Percentiles rank a stretch among this genome's conserved stretches.
Conservation (phyloP, 2,329 filamentous ascomycete genomes). For the Sordariomycetes sp. region DNA sequence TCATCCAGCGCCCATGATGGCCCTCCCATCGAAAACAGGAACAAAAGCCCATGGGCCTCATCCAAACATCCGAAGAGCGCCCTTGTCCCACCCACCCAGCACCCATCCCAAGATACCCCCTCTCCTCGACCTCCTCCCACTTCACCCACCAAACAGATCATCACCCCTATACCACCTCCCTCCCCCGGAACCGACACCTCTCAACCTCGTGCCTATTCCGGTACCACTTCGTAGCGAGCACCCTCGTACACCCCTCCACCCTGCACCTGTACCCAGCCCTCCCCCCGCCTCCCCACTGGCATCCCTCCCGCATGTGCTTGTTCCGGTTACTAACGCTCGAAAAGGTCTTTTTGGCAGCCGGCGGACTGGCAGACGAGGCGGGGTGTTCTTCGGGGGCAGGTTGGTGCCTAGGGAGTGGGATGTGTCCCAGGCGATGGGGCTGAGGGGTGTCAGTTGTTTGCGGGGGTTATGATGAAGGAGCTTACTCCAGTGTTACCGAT, state of each 20-base stretch:
- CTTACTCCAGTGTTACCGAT: neutral
- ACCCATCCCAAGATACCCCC: too few relatives aligned
- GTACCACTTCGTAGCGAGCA: conserved; percentile 16
- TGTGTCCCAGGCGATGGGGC: too few relatives aligned
- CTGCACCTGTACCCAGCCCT: conserved; percentile 12
- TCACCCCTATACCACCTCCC: neutral
- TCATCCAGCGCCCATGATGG: too few relatives aligned
- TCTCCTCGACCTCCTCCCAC: too few relatives aligned
- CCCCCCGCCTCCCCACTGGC: conserved; percentile 5
- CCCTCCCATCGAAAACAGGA: too few relatives aligned
- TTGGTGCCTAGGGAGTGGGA: neutral
- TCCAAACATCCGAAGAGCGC: too few relatives aligned
- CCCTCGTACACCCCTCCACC: conserved; percentile 12
- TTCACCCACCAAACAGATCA: too few relatives aligned
- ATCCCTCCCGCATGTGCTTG: conserved; percentile 17
- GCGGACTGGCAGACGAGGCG: conserved; percentile 9
- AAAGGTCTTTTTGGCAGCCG: conserved; percentile 15
- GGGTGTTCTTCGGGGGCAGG: neutral
- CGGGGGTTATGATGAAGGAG: neutral
- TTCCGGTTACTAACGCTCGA: conserved; percentile 17
- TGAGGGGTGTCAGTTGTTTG: neutral
- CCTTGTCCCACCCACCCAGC: too few relatives aligned
- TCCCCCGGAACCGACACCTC: conserved; percentile 12
- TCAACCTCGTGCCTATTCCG: conserved; percentile 13
- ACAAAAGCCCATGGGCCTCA: too few relatives aligned